Evolutionary conservation across 179 eudicot genomes (phyloP), one percentile per base, ranked within the genome.

Genomic region (Beta corolliflora): DNA sequence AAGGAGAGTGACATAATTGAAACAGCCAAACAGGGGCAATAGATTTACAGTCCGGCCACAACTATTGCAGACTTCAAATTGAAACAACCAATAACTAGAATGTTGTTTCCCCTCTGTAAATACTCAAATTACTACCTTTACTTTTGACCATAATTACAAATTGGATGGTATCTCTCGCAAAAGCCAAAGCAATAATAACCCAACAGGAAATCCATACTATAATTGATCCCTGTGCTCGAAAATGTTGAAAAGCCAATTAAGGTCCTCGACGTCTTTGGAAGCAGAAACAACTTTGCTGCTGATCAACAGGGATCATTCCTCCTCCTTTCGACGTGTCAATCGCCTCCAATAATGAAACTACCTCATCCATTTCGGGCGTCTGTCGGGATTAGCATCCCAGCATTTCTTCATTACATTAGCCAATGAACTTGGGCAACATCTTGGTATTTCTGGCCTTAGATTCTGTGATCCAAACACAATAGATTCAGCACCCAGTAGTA

Each of bases 321-420:
- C 99, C 99, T 5, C 99, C 99, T 87, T 92, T 95, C 0, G 99
- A 87, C 5, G 99, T 95, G 85, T 95, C 96, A 55, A 95, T 92
- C 71, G 94, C 99, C 89, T 95, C 99, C 72, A 95, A 64, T 89
- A 95, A 66, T 58, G 96, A 55, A 61, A 94, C 99, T n/a, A 91
- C 99, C 86, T 92, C 98, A 18, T 95, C 99, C 99, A 95, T 94
- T 83, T 92, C 99, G 99, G 99, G 73, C 99, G 87, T 80, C 87
- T 94, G 80, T 95, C 98, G 0, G 98, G 98, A 84, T 91, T 95
- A 5, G 98, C 98, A 77, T 95, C 98, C 98, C 98, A 95, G 80
- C 98, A 96, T 76, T 93, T 91, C 86, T 91, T 94, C 99, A 96
- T 96, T 81, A 96, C 99, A 69, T 91, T 92, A 23, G 93, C 96